A percentile compares a stretch with the other conserved stretches of the same genome.
Conservation (phyloP, 345 rosid species). For the Gossypium herbaceum region DNA sequence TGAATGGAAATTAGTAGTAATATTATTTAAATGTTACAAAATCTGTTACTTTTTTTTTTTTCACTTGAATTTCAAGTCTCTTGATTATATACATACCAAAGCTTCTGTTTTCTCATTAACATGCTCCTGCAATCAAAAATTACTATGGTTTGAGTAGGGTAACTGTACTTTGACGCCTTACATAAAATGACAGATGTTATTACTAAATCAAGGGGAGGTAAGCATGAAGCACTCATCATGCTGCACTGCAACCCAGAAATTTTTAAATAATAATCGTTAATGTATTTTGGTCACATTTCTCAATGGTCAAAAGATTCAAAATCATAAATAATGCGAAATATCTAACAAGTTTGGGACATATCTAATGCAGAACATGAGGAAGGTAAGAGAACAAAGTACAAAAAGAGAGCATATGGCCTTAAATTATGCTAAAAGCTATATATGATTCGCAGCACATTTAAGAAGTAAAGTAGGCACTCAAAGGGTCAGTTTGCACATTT, state of each 20-base stretch:
- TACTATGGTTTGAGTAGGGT: neutral
- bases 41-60: neutral
- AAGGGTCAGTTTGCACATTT: conserved; percentile 7
- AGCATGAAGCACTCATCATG: neutral
- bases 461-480: neutral
- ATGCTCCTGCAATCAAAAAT: neutral
- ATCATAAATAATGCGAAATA: no score
- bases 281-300: no score
- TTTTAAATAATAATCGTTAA: no score
- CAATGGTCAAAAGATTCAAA: no score
- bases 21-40: neutral
- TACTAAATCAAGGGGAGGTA: neutral
- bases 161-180: neutral
- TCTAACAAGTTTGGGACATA: neutral
- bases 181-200: neutral
- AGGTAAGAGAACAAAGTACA: conserved; percentile 4
- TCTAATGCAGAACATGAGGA: conserved; percentile 3
- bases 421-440: conserved; percentile 17
- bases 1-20: no score
- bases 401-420: conserved; percentile 8
- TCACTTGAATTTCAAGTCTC: neutral
- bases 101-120: no score
- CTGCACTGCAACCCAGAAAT: no score
- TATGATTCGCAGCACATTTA: neutral
- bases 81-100: no score